Conservation (phyloP, 163 green algal genomes). For the Volvox carteri region DNA sequence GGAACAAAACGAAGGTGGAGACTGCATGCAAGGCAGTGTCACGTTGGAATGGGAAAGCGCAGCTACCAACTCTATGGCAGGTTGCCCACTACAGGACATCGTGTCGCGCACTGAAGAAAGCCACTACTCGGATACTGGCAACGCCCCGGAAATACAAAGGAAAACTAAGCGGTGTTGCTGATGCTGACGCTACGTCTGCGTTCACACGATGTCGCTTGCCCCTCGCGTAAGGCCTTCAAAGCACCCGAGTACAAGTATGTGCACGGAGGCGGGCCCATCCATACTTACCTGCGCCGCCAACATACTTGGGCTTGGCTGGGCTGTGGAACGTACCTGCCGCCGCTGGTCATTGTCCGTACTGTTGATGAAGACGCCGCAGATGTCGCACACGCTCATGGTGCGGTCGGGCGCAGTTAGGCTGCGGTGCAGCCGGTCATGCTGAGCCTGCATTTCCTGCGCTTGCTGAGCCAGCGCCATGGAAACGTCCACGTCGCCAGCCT, state of each 20-base stretch:
- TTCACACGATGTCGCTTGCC: too few species aligned
- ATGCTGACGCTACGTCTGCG: too few species aligned
- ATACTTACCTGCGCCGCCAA: slow-evolving; percentile 53
- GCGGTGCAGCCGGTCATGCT: slow-evolving; percentile 79
- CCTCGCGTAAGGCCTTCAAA: too few species aligned
- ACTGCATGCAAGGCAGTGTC: too few species aligned
- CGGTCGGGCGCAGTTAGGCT: slow-evolving; percentile 78
- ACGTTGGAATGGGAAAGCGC: background rate
- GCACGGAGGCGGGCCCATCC: too few species aligned
- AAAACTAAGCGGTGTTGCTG: too few species aligned
- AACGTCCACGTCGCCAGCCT: slow-evolving; percentile 87
- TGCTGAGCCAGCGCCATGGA: slow-evolving; percentile 78
- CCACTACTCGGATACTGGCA: background rate
- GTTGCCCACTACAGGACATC: background rate
- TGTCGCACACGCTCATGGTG: slow-evolving; percentile 87
- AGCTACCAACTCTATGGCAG: background rate
- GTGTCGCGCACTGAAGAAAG: background rate
- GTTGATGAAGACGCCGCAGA: slow-evolving; percentile 93
- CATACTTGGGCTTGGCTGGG: slow-evolving; percentile 10
- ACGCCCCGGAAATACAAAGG: background rate
- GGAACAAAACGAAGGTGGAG: too few species aligned
- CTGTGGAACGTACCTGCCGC: slow-evolving; percentile 46
- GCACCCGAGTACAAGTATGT: too few species aligned
- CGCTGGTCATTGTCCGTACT: slow-evolving; percentile 85
- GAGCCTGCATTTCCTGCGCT: slow-evolving; percentile 73